Base-by-base conservation (phyloP, 768 basidiomycete species). In the Suillus bovinus region DNA sequence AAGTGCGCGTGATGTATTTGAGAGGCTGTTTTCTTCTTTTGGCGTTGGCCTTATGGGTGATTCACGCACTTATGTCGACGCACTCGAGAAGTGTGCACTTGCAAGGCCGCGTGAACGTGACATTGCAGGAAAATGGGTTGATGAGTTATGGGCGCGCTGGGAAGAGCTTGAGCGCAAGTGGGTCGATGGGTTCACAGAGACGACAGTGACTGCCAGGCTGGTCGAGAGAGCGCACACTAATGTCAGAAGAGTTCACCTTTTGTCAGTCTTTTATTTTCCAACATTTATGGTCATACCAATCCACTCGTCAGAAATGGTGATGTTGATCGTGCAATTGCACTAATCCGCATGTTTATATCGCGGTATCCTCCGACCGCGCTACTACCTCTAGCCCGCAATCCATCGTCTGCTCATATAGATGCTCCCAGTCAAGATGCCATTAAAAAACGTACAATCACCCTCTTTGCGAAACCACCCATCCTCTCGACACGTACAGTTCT, bases 101-200 rank as follows among this genome's bases (percentile, higher is more conserved):
- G 76, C 79, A 16, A 72, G 67, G 3, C 67, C 71, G 29, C 77
- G 72, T 34, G 86, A 91, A 57, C 75, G 84, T n/a, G 67, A 69
- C 6, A 56, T 79, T 3, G 87, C 84, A 6, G 63, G 80, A 33
- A 68, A 68, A 38, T 89, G 88, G 70, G 87, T 85, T 0, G 78
- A 84, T 29, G 81, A 83, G 46, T 61, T 92, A 6, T 96, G 94
- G 90, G 69, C 66, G 11, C 80, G 83, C 59, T 96, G 92, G 89
- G 66, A 74, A 14, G 64, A 38, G 8, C 63, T 83, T 0, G 89
- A 90, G 68, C 70, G 76, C 16, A 61, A 70, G 7, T 76, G 78
- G 42, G 50, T 71, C 16, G 71, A 67, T 42, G 64, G 67, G n/a
- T 72, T 71, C 1, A 76, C 68, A 38, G 60, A 41, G 27, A 60